Conservation (phyloP, 345 rosid genomes). For the Populus euphratica region DNA sequence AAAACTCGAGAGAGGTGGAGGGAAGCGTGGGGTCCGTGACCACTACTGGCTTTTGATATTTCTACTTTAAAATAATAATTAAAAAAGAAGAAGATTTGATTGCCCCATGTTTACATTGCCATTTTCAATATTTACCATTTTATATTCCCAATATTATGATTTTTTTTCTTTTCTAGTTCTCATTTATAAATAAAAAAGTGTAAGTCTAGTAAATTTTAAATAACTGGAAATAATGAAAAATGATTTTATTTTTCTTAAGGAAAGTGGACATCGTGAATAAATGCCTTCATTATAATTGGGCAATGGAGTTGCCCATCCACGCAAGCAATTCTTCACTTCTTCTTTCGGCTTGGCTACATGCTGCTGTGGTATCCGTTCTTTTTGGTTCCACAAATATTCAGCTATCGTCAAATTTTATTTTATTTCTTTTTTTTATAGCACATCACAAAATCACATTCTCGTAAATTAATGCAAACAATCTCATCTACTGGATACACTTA, state of each 20-base stretch:
- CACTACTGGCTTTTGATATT: slow-evolving; percentile 6
- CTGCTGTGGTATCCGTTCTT: not conserved
- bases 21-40: slow-evolving; percentile 11
- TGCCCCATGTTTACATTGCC: not conserved
- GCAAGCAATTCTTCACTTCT: not conserved
- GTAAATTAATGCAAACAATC: too few relatives aligned
- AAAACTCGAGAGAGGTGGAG: slow-evolving; percentile 5
- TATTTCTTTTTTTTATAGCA: not conserved
- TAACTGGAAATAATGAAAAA: too few relatives aligned
- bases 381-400: not conserved
- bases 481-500: too few relatives aligned
- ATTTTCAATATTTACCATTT: not conserved
- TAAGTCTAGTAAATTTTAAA: too few relatives aligned
- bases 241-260: not conserved
- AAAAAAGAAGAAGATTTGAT: too few relatives aligned
- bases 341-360: not conserved
- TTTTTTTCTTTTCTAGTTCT: too few relatives aligned
- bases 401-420: not conserved
- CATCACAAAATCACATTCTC: too few relatives aligned
- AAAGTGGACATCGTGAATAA: not conserved
- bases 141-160: too few relatives aligned
- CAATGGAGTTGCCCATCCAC: not conserved
- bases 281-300: not conserved
- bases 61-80: slow-evolving; percentile 1
- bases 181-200: too few relatives aligned